Evolutionary conservation across 2,329 filamentous ascomycete genomes (phyloP), one percentile per base, ranked within the genome.

Genomic region (Chaetomium sp.): DNA sequence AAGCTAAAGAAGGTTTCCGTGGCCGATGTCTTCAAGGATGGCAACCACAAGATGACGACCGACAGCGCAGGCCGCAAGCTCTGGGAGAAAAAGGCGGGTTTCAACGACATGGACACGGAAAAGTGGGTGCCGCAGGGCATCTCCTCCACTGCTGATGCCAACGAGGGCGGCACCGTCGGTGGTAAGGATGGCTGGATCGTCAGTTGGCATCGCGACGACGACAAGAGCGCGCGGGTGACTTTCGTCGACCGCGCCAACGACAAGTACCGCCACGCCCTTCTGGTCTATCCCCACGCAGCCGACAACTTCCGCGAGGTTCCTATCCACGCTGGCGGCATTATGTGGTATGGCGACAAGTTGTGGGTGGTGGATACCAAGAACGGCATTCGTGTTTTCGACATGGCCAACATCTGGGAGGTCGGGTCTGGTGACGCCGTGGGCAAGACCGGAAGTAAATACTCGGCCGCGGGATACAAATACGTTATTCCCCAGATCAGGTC

Each of bases 101-200:
- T 71, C 38, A 71, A 75, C 54, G 76, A 77, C 65, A 59, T 70
- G 50, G 68, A 70, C 33, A 77, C 75, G 0, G 68, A 59, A 4
- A 74, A 76, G 62, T 78, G 75, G 75, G 57, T 71, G 21, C 76
- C 76, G 1, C 76, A 77, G 55, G 76, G 76, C 6, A 72, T 78
- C 27, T 74, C 72, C n/a, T 73, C 73, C 27, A 74, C 76, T 1
- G 73, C 72, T 1, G 76, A 77, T 62, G 74, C 76, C 1, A 62
- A 71, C 19, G 71, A 69, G 5, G 65, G 59, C 2, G 76, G 76
- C 3, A 74, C 67, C 8, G 75, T 71, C 56, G 72, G 77, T n/a
- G 75, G 72, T n/a, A 71, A 71, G 25, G 67, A 75, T 49, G 74
- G 69, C 6, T 75, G 72, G 73, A 59, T 77, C 19, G 74, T 75